These are phyloP conservation scores for Aspergillus hancockii DNA, from an alignment of 495 filamentous ascomycete species.

Conservation along the genomic window DNA sequence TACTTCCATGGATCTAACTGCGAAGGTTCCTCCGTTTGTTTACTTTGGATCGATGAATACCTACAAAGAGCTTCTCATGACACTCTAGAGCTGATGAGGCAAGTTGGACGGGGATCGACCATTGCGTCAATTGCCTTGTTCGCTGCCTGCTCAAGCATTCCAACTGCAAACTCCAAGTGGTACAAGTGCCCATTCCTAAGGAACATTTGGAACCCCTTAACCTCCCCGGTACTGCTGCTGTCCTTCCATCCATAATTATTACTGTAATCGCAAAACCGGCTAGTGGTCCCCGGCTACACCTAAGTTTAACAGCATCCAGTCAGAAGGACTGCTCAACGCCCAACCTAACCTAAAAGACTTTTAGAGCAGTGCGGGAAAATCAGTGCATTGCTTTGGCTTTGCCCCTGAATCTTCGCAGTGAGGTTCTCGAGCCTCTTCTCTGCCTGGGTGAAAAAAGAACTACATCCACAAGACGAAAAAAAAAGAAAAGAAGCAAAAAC, in stretches of 20 bases:
- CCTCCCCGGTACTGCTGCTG: not conserved
- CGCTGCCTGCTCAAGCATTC: not conserved
- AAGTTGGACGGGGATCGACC: not conserved
- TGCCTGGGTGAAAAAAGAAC: not conserved
- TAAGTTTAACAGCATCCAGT: not conserved
- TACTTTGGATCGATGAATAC: not conserved
- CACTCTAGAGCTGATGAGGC: not conserved
- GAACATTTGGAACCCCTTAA: not conserved
- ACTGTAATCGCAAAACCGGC: conserved; percentile 1
- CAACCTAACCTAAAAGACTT: conserved; percentile 8
- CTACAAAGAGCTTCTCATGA: not conserved
- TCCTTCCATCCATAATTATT: not conserved
- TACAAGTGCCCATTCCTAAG: not conserved
- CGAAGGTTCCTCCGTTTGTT: not conserved
- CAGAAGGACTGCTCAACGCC: not conserved
- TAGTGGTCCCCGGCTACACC: not conserved
- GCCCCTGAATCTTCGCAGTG: conserved; percentile 29
- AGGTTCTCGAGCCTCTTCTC: not conserved
- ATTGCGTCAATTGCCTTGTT: not conserved
- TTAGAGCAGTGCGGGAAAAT: conserved; percentile 22
- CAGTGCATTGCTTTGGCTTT: conserved; percentile 18
- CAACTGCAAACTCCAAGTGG: not conserved
- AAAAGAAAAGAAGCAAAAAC: conserved; percentile 2
- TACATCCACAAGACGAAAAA: not conserved
- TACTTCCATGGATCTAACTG: not conserved